Conservation (phyloP, 129 eudicot species). For the Scalesia atractyloides region DNA sequence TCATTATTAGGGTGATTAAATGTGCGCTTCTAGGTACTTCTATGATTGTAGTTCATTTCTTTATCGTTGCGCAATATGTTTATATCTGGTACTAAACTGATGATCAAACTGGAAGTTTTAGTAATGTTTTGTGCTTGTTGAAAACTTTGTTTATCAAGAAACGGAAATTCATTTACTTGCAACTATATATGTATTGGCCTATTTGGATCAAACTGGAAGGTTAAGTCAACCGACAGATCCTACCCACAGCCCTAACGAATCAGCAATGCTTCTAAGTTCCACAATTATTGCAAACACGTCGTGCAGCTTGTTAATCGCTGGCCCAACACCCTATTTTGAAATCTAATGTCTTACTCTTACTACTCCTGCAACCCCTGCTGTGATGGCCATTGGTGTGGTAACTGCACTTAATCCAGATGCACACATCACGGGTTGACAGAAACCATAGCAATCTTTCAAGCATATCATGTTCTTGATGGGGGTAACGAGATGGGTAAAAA, state of each 20-base stretch:
- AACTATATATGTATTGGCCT: neutral
- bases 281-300: conserved; percentile 91
- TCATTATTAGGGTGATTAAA: too few species aligned
- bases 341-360: conserved; percentile 35
- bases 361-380: conserved; percentile 97
- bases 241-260: conserved; percentile 46
- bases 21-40: too few species aligned
- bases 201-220: neutral
- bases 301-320: conserved; percentile 89
- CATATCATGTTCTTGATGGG: neutral
- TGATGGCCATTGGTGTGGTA: conserved; percentile 93
- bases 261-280: conserved; percentile 73
- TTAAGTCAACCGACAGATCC: conserved; percentile 23
- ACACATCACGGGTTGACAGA: conserved; percentile 77
- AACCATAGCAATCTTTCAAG: neutral
- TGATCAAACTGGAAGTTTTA: too few species aligned
- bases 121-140: neutral
- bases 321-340: conserved; percentile 74
- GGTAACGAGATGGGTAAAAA: too few species aligned
- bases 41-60: too few species aligned
- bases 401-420: conserved; percentile 93
- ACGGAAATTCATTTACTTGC: neutral
- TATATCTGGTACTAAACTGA: too few species aligned
- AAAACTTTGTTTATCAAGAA: neutral
- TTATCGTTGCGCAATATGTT: too few species aligned